Evolutionary conservation across 2,329 filamentous ascomycete genomes (phyloP).

Genomic region (Neocucurbitaria cava): DNA sequence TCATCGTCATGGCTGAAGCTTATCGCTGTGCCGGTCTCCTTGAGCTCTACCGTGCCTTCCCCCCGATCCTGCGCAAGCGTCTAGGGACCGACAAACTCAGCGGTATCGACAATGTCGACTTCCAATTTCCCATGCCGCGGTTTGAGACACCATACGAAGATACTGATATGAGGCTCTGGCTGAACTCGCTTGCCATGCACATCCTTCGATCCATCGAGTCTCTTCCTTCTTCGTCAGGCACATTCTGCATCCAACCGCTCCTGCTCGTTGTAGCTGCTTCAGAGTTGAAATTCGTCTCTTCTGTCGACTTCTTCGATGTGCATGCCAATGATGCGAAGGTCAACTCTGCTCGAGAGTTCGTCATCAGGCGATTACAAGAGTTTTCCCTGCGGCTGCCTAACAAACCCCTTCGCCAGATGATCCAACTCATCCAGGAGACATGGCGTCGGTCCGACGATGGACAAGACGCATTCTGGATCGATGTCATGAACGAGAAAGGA

Average conservation of each 20-base stretch:
- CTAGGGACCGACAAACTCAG: constrained; percentile 41
- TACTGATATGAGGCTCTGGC: constrained; percentile 50
- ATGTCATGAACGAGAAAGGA: constrained; percentile 63
- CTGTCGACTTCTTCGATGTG: constrained; percentile 45
- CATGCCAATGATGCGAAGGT: constrained; percentile 54
- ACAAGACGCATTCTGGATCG: constrained; percentile 62
- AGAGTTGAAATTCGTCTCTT: constrained; percentile 57
- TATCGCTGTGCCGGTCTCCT: constrained; percentile 61
- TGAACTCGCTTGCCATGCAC: constrained; percentile 60
- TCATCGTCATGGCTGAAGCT: constrained; percentile 61
- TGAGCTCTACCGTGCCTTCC: constrained; percentile 63
- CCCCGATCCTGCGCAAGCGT: constrained; percentile 57
- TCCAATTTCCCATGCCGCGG: constrained; percentile 41
- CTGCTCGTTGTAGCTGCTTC: constrained; percentile 59
- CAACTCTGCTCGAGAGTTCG: constrained; percentile 56
- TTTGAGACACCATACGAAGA: constrained; percentile 44
- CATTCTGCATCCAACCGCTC: constrained; percentile 61
- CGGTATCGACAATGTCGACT: constrained; percentile 32
- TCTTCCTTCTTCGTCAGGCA: constrained; percentile 61
- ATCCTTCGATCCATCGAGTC: constrained; percentile 58
- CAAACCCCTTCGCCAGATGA: constrained; percentile 59
- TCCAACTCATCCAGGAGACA: constrained; percentile 60
- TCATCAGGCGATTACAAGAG: constrained; percentile 57
- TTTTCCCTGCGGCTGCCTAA: constrained; percentile 58
- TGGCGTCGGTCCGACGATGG: constrained; percentile 61